Percentiles rank a stretch among this genome's conserved stretches.
phyloP scores from a whole-genome alignment of 31 red algal genomes.

The Endocladia muricata region DNA sequence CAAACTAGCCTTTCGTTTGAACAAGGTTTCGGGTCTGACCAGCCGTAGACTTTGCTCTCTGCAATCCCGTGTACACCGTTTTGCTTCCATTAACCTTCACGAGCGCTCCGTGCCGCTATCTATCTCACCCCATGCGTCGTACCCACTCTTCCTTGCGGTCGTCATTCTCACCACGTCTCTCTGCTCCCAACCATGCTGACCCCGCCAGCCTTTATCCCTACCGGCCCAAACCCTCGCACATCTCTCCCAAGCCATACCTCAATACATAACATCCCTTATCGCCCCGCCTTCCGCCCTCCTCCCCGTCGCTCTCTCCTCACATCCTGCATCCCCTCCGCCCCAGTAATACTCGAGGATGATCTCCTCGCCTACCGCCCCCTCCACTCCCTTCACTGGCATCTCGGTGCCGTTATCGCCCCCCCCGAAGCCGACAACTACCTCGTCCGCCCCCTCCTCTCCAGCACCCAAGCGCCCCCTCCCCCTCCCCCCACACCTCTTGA shows the following conservation, averaged over 20 bases:
- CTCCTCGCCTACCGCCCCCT: neutral
- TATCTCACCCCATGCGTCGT: no score
- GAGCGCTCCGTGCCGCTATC: no score
- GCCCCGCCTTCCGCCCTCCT: neutral
- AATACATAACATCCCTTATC: neutral
- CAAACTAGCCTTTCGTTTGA: no score
- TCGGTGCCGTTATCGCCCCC: constrained; percentile 17
- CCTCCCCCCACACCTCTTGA: neutral
- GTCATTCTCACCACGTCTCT: no score
- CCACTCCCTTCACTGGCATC: constrained; percentile 2
- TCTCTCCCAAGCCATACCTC: neutral
- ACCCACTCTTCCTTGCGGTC: no score
- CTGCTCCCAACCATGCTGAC: no score
- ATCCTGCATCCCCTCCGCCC: neutral
- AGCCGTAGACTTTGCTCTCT: no score
- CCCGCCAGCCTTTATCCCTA: neutral
- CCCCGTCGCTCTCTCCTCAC: neutral
- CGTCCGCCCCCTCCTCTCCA: no score
- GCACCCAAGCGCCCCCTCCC: neutral
- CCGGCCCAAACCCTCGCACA: neutral
- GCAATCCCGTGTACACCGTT: no score
- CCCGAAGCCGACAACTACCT: neutral
- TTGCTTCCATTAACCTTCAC: no score
- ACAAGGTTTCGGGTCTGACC: no score
- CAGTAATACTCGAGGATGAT: constrained; percentile 11